Conservation (phyloP, 176 grass and related monocot species). For the Hordeum marinum region DNA sequence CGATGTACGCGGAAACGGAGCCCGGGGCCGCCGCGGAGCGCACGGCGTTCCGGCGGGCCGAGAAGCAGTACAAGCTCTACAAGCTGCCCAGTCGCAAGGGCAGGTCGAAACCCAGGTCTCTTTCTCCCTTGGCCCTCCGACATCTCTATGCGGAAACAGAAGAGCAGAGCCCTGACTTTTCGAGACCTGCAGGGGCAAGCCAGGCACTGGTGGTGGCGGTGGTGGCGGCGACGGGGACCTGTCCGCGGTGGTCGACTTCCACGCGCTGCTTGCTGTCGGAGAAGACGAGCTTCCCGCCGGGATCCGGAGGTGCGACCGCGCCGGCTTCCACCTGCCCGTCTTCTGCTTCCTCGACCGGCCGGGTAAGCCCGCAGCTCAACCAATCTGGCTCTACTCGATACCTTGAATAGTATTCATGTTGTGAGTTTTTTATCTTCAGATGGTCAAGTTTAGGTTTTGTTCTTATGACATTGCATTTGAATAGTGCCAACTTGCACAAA, state of each 20-base stretch:
- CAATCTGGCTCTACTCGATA: neutral
- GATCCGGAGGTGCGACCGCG: slow-evolving; percentile 37
- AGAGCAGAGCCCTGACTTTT: neutral
- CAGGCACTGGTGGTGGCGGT: neutral
- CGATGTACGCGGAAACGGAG: slow-evolving; percentile 51
- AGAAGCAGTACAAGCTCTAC: slow-evolving; percentile 93
- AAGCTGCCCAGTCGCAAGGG: slow-evolving; percentile 49
- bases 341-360: slow-evolving; percentile 60
- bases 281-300: slow-evolving; percentile 11
- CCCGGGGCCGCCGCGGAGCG: slow-evolving; percentile 42
- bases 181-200: neutral
- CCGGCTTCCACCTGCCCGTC: slow-evolving; percentile 51
- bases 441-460: too few species aligned
- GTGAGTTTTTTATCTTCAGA: too few species aligned
- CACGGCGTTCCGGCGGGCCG: slow-evolving; percentile 64
- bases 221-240: neutral
- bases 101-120: slow-evolving; percentile 27
- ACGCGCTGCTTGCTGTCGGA: slow-evolving; percentile 18
- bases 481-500: neutral
- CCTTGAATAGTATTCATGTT: too few species aligned
- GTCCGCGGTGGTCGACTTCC: slow-evolving; percentile 58
- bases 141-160: neutral
- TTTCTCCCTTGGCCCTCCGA: neutral
- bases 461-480: neutral
- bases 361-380: slow-evolving; percentile 2